phyloP scores from a whole-genome alignment of 345 rosid species.

The Brassica nigra region DNA sequence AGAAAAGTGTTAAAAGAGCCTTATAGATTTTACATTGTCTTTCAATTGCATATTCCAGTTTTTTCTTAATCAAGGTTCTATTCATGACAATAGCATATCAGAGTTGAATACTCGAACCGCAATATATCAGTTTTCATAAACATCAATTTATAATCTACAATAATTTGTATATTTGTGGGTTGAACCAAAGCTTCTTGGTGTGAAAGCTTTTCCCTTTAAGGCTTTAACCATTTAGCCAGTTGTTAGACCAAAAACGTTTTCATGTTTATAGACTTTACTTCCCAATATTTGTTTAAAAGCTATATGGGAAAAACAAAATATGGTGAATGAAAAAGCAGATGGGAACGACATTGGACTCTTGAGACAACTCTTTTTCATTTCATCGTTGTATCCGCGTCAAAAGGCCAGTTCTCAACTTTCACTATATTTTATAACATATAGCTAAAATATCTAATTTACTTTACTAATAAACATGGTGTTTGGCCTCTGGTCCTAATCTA shows the following conservation, averaged over 20 bases:
- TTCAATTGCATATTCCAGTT: neutral
- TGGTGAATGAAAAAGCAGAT: slow-evolving; percentile 28
- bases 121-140: neutral
- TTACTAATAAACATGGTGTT: slow-evolving; percentile 24
- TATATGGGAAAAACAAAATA: neutral
- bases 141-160: neutral
- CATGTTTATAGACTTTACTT: slow-evolving; percentile 4
- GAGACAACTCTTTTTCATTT: slow-evolving; percentile 22
- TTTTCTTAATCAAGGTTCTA: neutral
- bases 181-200: neutral
- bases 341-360: slow-evolving; percentile 32
- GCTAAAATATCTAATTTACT: slow-evolving; percentile 2
- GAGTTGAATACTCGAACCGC: neutral
- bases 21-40: neutral
- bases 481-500: slow-evolving; percentile 15
- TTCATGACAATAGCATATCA: neutral
- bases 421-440: slow-evolving; percentile 1
- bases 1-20: neutral
- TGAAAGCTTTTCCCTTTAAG: neutral
- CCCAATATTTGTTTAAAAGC: neutral
- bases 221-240: neutral
- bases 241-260: neutral
- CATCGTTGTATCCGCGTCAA: slow-evolving; percentile 41
- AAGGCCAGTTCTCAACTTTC: slow-evolving; percentile 11
- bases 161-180: neutral